Evolutionary conservation across 2,329 filamentous ascomycete species (phyloP), one percentile per base, ranked within the genome.

Genomic region (Fusarium pilosicola): DNA sequence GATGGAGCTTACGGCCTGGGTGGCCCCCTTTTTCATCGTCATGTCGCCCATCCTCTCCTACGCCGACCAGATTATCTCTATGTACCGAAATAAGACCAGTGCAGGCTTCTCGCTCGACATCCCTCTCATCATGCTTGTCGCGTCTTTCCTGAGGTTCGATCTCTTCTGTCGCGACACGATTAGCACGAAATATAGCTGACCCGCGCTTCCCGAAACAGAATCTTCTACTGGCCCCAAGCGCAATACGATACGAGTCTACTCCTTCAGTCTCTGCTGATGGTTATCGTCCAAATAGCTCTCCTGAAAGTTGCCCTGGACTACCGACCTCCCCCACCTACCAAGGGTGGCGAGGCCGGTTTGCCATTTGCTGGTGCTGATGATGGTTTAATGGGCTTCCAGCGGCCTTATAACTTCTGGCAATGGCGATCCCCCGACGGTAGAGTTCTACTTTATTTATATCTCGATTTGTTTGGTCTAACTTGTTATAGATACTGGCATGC

Each of bases 391-490:
- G 76, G 77, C 15, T 78, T 78, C n/a, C 86, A 85, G 69, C 86
- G 93, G 30, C 93, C 93, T 2, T 95, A 91, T 79, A 88, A 91
- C 77, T 96, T 96, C 81, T 96, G 94, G 94, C 93, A 94, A 81
- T 96, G 94, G 94, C 88, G 90, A 64, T 89, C 89, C 26, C 90
- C 11, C 91, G 90, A 76, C 92, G 93, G 84, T 92, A 80, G 68
- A 88, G 85, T 41, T 20, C 48, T 26, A 22, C 24, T 39, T n/a
- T 5, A 6, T 42, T 48, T 7, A 11, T 34, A n/a, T 13, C 11
- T 24, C 38, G 14, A 26, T 32, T 20, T 36, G 15, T 24, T 34
- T 49, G 42, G 36, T 41, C 57, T 48, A 56, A 68, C 72, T 15
- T 75, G 58, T 64, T 63, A 12, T 72, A 91, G 90, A 71, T 95